Conservation (phyloP, 2,329 filamentous ascomycete species). For the Penicillium paneum region DNA sequence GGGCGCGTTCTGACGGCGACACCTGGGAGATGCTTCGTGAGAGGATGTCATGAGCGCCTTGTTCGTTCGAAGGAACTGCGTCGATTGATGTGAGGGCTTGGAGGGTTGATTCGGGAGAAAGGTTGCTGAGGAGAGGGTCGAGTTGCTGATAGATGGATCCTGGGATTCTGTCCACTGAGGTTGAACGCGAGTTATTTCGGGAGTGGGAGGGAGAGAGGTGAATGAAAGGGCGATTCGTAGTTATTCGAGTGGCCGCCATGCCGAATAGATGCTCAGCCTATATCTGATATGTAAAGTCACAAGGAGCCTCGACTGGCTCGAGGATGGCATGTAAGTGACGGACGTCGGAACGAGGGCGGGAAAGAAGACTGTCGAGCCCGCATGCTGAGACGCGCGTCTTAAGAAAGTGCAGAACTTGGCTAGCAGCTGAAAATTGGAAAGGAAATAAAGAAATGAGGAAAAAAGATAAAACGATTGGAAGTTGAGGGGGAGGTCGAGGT, state of each 20-base stretch:
- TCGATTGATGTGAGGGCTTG: constrained; percentile 48
- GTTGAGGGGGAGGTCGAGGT: not conserved
- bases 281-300: constrained; percentile 18
- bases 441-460: not conserved
- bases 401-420: constrained; percentile 12
- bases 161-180: constrained; percentile 38
- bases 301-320: constrained; percentile 12
- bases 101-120: constrained; percentile 55
- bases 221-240: constrained; percentile 28
- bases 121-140: constrained; percentile 50
- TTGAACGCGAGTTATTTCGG: constrained; percentile 33
- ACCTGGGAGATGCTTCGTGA: constrained; percentile 53
- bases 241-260: constrained; percentile 34
- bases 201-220: constrained; percentile 27
- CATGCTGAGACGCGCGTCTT: constrained; percentile 36
- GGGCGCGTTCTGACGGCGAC: constrained; percentile 55
- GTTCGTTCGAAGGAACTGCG: constrained; percentile 39
- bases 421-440: not conserved
- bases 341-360: constrained; percentile 29
- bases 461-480: not conserved
- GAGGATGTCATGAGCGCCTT: constrained; percentile 40
- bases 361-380: constrained; percentile 32
- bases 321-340: constrained; percentile 24
- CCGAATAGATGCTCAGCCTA: constrained; percentile 21
- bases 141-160: constrained; percentile 38